Base-by-base conservation (phyloP, 345 rosid species). In the Bruguiera gymnorhiza region DNA sequence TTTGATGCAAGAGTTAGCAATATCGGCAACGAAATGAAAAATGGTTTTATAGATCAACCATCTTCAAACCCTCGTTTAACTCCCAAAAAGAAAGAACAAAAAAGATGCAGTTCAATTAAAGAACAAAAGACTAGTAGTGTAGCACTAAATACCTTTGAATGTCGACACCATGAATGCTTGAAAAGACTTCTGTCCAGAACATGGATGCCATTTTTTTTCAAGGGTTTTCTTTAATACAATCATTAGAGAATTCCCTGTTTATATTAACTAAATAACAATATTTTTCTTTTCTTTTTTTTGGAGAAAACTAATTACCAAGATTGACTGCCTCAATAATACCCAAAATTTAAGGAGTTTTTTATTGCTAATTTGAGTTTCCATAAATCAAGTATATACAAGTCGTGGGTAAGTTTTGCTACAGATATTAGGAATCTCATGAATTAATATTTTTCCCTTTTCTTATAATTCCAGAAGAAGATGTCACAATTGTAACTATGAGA, bases 181-280 rank as follows among this genome's bases (percentile, higher is more conserved):
- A 39, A 39, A 51, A 55, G 31, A 37, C 68, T 71, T 54, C 39
- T 36, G n/a, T 37, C 56, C 63, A 54, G 62, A 71, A 55, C 62
- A 63, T 39, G 68, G 68, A 53, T 54, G 30, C 23, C 62, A 39
- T 54, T 6, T 9, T 30, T 21, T 52, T 24, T 10, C 6, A 10
- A 54, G 70, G 60, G 5, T 21, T 66, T 66, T 64, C 31, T 19
- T 48, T 18, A 2, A 32, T 23, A 31, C 30, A 43, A 43, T 13
- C 50, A 43, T 7, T 7, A 3, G 19, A 43, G 50, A 43, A 43
- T 13, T 43, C 50, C 50, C 4, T 11, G 50, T 43, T 43, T 43
- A 43, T 43, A 13, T 43, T 43, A 11, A 43, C 50, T 3, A 13
- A 43, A 43, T 43, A 13, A 10, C 48, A 52, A 52, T 32, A n/a